phyloP scores from a whole-genome alignment of 805 yeast genomes.

The Zygosaccharomyces pseudorouxii region DNA sequence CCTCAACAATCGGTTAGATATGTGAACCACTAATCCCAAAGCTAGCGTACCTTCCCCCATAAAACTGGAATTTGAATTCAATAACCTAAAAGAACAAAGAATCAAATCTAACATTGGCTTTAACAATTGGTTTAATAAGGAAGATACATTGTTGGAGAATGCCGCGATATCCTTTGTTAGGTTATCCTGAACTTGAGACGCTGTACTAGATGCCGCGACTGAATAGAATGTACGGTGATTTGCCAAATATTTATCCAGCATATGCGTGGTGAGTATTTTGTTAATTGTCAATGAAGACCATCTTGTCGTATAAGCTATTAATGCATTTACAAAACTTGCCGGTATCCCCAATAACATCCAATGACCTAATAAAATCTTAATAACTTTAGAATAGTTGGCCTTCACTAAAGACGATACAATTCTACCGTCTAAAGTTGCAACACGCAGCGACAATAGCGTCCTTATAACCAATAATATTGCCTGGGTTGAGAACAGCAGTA shows the following conservation, averaged over 20 bases:
- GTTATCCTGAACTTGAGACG: conserved; percentile 29
- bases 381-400: conserved; percentile 59
- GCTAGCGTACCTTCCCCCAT: conserved; percentile 71
- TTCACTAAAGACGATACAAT: conserved; percentile 77
- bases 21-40: conserved; percentile 73
- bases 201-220: conserved; percentile 17
- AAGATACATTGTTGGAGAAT: conserved; percentile 64
- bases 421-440: conserved; percentile 82
- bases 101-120: conserved; percentile 78
- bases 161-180: conserved; percentile 74
- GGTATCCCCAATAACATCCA: conserved; percentile 90
- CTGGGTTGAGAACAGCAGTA: conserved; percentile 43
- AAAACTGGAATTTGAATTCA: conserved; percentile 42
- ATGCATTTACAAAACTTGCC: conserved; percentile 71
- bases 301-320: conserved; percentile 57
- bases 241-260: conserved; percentile 70
- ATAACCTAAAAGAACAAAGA: conserved; percentile 73
- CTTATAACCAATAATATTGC: conserved; percentile 56
- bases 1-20: conserved; percentile 68
- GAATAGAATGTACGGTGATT: conserved; percentile 37
- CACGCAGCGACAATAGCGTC: conserved; percentile 71
- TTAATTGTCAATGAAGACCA: conserved; percentile 57
- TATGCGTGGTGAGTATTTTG: conserved; percentile 54
- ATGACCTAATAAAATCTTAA: conserved; percentile 50
- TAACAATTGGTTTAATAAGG: conserved; percentile 75